Evolutionary conservation across 2,329 filamentous ascomycete species (phyloP).

Genomic region (Samsoniella hepiali): DNA sequence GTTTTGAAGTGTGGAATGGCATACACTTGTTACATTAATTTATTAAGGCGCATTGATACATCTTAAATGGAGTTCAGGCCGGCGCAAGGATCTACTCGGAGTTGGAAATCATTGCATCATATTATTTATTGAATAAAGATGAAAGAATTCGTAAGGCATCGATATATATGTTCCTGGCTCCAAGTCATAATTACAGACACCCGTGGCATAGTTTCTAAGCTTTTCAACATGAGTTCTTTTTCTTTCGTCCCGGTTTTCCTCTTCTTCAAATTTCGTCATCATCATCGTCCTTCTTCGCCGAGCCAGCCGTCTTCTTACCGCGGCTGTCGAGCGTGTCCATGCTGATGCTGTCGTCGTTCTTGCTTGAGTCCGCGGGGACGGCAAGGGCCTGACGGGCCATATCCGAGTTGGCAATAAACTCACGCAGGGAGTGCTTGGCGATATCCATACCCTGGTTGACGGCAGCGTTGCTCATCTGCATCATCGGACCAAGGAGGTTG

Average conservation of each 20-base stretch:
- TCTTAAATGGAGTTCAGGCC: background rate
- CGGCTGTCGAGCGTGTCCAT: constrained; percentile 59
- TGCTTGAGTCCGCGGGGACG: constrained; percentile 55
- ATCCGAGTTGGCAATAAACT: constrained; percentile 86
- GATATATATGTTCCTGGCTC: constrained; percentile 9
- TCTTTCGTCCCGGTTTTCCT: background rate
- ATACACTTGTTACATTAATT: background rate
- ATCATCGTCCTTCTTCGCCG: constrained; percentile 37
- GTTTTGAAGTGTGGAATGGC: constrained; percentile 47
- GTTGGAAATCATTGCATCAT: background rate
- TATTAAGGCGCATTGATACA: background rate
- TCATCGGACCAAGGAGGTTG: constrained; percentile 92
- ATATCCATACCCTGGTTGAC: constrained; percentile 83
- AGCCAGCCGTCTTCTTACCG: constrained; percentile 48
- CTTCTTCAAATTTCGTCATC: constrained; percentile 56
- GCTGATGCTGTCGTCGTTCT: constrained; percentile 48
- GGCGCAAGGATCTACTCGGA: background rate
- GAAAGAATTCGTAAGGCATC: constrained; percentile 11
- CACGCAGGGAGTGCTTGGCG: constrained; percentile 83
- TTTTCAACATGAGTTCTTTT: constrained; percentile 15
- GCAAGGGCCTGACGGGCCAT: constrained; percentile 78
- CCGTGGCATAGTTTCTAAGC: constrained; percentile 15
- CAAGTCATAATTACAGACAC: constrained; percentile 10
- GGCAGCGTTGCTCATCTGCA: constrained; percentile 91
- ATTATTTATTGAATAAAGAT: constrained; percentile 1